These are phyloP conservation scores for Mycena kentingensis DNA, from an alignment of 768 basidiomycete genomes.

Conservation along the genomic window DNA sequence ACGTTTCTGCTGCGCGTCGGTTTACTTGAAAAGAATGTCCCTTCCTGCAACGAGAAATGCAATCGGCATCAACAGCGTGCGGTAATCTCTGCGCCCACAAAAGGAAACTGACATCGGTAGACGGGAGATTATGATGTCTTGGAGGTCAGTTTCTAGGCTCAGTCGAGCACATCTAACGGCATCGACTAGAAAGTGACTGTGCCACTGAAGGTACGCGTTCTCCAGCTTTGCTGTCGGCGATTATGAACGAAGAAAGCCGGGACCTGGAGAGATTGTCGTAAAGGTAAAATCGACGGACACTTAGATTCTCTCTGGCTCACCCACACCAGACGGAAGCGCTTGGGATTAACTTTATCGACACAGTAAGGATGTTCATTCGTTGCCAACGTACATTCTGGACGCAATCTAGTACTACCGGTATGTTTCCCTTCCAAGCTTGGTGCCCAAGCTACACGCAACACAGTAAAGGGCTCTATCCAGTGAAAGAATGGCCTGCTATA, in stretches of 20 bases:
- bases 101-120: too few species aligned
- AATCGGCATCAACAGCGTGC: constrained; percentile 15
- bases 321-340: constrained; percentile 61
- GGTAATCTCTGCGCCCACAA: constrained; percentile 44
- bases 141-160: constrained; percentile 34
- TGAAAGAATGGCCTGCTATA: constrained; percentile 58
- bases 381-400: not conserved
- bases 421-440: constrained; percentile 8
- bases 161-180: too few species aligned
- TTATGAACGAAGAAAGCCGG: not conserved
- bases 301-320: not conserved
- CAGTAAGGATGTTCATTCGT: too few species aligned
- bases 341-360: constrained; percentile 88
- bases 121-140: constrained; percentile 66
- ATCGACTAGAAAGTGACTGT: too few species aligned
- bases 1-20: too few species aligned
- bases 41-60: constrained; percentile 12
- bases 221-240: too few species aligned
- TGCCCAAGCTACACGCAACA: not conserved
- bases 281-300: constrained; percentile 32
- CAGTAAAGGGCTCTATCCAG: constrained; percentile 67
- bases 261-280: constrained; percentile 47
- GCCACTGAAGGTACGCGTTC: too few species aligned
- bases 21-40: constrained; percentile 8
- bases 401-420: constrained; percentile 65